phyloP scores from a whole-genome alignment of 257 asterid genomes.

The Forsythia suspensa region DNA sequence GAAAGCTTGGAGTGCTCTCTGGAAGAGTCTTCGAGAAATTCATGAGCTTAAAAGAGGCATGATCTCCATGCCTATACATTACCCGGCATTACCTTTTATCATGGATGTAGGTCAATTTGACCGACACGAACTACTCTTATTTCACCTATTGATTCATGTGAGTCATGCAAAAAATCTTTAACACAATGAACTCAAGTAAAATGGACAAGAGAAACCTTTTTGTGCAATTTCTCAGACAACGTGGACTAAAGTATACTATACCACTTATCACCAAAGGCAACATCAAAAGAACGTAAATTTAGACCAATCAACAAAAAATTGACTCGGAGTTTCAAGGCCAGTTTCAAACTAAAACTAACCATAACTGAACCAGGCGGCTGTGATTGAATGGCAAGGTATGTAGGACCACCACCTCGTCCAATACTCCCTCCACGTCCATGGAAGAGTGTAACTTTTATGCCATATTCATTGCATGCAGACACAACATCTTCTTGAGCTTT shows the following conservation, averaged over 20 bases:
- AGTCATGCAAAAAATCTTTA: neutral
- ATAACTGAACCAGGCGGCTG: slow-evolving; percentile 98
- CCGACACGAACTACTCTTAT: neutral
- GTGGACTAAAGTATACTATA: neutral
- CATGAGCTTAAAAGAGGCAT: neutral
- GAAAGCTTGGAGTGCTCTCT: neutral
- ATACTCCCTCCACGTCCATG: slow-evolving; percentile 99
- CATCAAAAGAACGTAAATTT: neutral
- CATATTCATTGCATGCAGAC: slow-evolving; percentile 85
- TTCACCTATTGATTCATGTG: neutral
- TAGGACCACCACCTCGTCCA: slow-evolving; percentile 99
- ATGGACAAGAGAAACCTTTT: neutral
- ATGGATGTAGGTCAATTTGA: neutral
- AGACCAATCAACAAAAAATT: neutral
- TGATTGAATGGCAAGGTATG: slow-evolving; percentile 91
- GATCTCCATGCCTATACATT: neutral
- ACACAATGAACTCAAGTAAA: neutral
- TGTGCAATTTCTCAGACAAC: neutral
- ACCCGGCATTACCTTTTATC: neutral
- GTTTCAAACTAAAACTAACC: slow-evolving; percentile 47
- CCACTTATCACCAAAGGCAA: neutral
- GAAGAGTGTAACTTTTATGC: slow-evolving; percentile 85
- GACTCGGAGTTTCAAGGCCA: neutral
- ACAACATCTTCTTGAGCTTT: slow-evolving; percentile 97
- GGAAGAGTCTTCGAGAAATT: neutral